These are phyloP conservation scores for Nicotiana tabacum DNA, from an alignment of 257 asterid genomes.

Conservation along the genomic window DNA sequence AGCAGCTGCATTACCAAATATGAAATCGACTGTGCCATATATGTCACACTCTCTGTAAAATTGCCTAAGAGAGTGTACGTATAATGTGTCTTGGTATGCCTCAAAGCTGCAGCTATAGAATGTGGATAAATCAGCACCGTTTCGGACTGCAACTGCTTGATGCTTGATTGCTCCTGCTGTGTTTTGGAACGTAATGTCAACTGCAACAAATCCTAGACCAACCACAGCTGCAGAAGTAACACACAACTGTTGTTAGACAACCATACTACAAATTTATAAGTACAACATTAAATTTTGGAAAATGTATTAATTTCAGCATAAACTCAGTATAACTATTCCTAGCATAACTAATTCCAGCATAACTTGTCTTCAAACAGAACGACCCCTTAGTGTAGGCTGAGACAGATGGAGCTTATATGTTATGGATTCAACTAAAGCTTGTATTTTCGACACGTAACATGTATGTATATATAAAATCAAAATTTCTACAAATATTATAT, in stretches of 20 bases:
- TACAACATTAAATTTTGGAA: background rate
- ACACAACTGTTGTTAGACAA: background rate
- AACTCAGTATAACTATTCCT: too few relatives aligned
- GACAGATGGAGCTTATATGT: too few relatives aligned
- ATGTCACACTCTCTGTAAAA: constrained; percentile 63
- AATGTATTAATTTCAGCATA: too few relatives aligned
- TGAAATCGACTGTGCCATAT: constrained; percentile 81
- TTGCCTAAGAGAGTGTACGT: constrained; percentile 68
- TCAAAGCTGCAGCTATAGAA: constrained; percentile 82
- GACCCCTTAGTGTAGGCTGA: too few relatives aligned
- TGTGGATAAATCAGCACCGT: constrained; percentile 63
- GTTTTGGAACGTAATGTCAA: constrained; percentile 56
- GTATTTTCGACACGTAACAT: too few relatives aligned
- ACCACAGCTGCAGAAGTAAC: constrained; percentile 42
- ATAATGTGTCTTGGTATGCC: constrained; percentile 71
- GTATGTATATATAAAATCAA: too few relatives aligned
- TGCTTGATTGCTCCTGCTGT: constrained; percentile 76
- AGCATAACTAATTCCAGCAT: too few relatives aligned
- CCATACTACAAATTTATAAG: background rate
- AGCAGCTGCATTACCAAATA: constrained; percentile 70
- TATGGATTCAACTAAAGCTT: too few relatives aligned
- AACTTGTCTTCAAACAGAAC: too few relatives aligned
- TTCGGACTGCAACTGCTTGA: constrained; percentile 79
- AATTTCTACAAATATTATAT: too few relatives aligned
- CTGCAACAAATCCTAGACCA: constrained; percentile 49